These are phyloP conservation scores for Mycena metata DNA, from an alignment of 768 basidiomycete genomes.

Conservation along the genomic window DNA sequence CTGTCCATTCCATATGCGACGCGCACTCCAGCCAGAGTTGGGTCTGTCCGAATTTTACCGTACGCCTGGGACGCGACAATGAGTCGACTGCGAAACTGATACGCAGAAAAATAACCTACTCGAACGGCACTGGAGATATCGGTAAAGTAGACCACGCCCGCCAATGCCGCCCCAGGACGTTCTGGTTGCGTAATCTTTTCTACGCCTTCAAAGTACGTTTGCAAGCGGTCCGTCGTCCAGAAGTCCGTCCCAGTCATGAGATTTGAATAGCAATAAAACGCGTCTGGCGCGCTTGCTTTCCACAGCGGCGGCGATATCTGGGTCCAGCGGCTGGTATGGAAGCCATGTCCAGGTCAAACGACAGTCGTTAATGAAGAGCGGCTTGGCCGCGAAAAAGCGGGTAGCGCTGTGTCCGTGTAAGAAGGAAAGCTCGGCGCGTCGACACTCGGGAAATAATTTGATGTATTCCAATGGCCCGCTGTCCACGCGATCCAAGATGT, in stretches of 20 bases:
- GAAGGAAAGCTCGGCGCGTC: slow-evolving; percentile 2
- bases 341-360: not conserved
- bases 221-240: not conserved
- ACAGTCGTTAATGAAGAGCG: not conserved
- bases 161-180: not conserved
- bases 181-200: not conserved
- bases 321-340: slow-evolving; percentile 10
- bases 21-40: not conserved
- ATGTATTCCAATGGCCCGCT: slow-evolving; percentile 10
- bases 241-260: not conserved
- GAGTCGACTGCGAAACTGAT: not conserved
- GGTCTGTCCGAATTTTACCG: slow-evolving; percentile 11
- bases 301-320: slow-evolving; percentile 3
- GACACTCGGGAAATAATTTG: not conserved
- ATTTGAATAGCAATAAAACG: slow-evolving; percentile 1
- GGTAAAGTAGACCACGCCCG: not conserved
- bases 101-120: not conserved
- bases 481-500: not conserved
- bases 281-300: slow-evolving; percentile 4
- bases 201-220: not conserved
- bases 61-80: not conserved
- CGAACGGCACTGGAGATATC: slow-evolving; percentile 2
- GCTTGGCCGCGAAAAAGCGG: not conserved
- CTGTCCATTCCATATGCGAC: slow-evolving; percentile 11
- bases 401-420: not conserved